These are phyloP conservation scores for Lentinula detonsa DNA, from an alignment of 768 basidiomycete species.

Conservation along the genomic window DNA sequence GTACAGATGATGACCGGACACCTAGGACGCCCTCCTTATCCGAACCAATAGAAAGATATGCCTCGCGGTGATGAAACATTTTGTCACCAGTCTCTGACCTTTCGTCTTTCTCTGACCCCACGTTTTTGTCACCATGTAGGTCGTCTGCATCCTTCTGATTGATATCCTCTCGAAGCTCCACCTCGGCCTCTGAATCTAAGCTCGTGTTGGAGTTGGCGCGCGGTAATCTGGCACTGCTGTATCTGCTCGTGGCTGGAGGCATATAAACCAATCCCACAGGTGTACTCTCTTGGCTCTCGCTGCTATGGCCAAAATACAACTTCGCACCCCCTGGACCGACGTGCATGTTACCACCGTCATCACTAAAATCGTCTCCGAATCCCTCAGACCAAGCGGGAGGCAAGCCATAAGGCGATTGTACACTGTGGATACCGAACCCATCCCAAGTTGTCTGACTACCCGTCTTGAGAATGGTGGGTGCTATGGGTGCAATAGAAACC, in stretches of 20 bases:
- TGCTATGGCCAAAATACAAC: constrained; percentile 11
- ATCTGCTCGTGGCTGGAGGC: constrained; percentile 36
- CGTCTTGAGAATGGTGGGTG: constrained; percentile 82
- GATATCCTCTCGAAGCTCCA: constrained; percentile 1
- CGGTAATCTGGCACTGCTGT: not conserved
- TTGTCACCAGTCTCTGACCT: constrained; percentile 15
- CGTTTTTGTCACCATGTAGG: not conserved
- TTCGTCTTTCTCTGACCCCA: constrained; percentile 9
- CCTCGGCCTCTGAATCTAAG: not conserved
- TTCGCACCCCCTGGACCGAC: constrained; percentile 11
- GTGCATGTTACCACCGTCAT: constrained; percentile 11
- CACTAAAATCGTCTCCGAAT: constrained; percentile 37
- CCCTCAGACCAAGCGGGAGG: constrained; percentile 35
- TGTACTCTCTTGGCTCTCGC: constrained; percentile 24
- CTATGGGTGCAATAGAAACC: constrained; percentile 44
- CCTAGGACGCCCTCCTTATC: not conserved
- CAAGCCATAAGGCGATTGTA: constrained; percentile 5
- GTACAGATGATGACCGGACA: constrained; percentile 13
- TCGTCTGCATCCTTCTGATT: not conserved
- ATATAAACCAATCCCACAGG: constrained; percentile 72
- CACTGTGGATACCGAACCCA: constrained; percentile 17
- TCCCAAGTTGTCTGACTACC: constrained; percentile 38
- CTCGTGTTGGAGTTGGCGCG: not conserved
- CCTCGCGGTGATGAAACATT: constrained; percentile 18
- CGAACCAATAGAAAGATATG: constrained; percentile 13